Percentiles rank a stretch among this genome's conserved stretches.
phyloP scores from a whole-genome alignment of 2,329 filamentous ascomycete genomes.

The Tolypocladium tropicale region DNA sequence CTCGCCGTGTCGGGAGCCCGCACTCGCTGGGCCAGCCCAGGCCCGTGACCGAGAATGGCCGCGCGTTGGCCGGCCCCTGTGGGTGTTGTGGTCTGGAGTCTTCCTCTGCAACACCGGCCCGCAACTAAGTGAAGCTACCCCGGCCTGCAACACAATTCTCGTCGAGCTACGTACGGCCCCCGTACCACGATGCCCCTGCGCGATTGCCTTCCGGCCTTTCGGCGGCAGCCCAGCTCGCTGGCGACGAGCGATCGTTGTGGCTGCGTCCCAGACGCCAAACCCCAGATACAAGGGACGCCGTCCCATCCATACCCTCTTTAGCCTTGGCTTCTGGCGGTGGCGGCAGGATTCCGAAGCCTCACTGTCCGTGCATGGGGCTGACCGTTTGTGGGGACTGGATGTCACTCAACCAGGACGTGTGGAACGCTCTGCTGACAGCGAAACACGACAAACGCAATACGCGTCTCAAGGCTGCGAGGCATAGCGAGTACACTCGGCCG shows the following conservation, averaged over 20 bases:
- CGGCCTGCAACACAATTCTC: neutral
- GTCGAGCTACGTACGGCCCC: neutral
- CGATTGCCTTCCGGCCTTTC: neutral
- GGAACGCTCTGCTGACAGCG: neutral
- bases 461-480: neutral
- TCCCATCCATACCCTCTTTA: neutral
- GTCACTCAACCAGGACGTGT: neutral
- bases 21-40: neutral
- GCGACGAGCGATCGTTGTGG: neutral
- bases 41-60: neutral
- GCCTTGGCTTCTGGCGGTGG: conserved; percentile 9
- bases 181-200: neutral
- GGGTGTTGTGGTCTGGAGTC: neutral
- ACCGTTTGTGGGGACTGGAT: conserved; percentile 8
- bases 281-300: conserved; percentile 3
- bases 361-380: conserved; percentile 6
- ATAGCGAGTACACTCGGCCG: neutral
- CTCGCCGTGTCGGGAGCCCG: neutral
- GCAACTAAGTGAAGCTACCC: neutral
- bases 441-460: neutral
- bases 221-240: neutral
- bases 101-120: neutral
- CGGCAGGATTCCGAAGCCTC: conserved; percentile 9
- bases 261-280: conserved; percentile 1
- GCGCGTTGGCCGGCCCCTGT: neutral